Evolutionary conservation across 345 rosid genomes (phyloP).

Genomic region (Murraya paniculata): DNA sequence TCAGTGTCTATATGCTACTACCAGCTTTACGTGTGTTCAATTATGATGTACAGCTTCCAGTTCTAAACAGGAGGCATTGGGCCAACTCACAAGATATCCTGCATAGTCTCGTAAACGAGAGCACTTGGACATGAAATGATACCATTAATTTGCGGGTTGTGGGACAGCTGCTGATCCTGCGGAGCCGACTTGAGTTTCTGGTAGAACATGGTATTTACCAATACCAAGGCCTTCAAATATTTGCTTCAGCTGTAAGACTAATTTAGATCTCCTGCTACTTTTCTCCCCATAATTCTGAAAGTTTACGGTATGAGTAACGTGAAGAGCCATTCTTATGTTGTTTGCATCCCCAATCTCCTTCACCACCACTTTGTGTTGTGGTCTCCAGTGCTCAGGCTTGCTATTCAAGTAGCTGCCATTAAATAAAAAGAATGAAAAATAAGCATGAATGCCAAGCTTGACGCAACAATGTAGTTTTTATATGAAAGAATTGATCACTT

Average conservation of each 20-base stretch:
- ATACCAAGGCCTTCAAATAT: constrained; percentile 56
- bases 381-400: constrained; percentile 62
- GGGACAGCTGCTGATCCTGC: constrained; percentile 20
- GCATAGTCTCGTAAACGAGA: neutral
- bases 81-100: neutral
- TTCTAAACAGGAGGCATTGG: too few relatives aligned
- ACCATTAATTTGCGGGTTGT: neutral
- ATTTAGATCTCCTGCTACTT: constrained; percentile 56
- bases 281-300: constrained; percentile 60
- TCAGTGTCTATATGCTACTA: neutral
- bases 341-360: constrained; percentile 70
- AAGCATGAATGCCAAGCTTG: neutral
- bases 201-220: constrained; percentile 50
- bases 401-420: constrained; percentile 59
- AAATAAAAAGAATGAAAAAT: too few relatives aligned
- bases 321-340: constrained; percentile 63
- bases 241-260: constrained; percentile 49
- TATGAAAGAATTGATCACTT: constrained; percentile 13
- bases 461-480: too few relatives aligned
- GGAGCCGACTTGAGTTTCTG: constrained; percentile 47
- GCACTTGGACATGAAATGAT: neutral
- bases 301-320: constrained; percentile 59
- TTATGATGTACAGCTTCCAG: too few relatives aligned
- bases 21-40: too few relatives aligned
- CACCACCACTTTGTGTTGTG: constrained; percentile 46